Conservation (phyloP, 1,284 basidiomycete genomes). For the Inonotus hispidus region DNA sequence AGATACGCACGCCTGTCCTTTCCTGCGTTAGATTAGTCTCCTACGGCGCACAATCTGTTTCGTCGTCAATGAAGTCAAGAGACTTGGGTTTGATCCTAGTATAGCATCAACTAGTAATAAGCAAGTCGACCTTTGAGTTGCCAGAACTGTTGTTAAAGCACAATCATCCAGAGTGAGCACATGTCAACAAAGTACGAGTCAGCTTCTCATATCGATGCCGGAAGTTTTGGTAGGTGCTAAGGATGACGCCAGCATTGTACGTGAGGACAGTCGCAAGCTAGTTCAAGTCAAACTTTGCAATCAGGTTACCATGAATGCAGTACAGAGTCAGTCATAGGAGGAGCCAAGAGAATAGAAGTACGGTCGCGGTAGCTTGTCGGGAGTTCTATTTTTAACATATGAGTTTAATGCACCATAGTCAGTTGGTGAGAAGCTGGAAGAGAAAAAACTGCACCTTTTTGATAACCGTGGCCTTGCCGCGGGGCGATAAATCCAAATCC, state of each 20-base stretch:
- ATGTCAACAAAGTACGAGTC: background rate
- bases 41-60: background rate
- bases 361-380: constrained; percentile 11
- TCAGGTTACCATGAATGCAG: background rate
- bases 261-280: background rate
- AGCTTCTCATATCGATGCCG: background rate
- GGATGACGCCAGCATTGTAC: background rate
- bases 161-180: background rate
- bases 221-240: background rate
- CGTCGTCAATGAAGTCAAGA: background rate
- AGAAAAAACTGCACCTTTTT: background rate
- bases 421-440: background rate
- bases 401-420: background rate
- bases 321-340: background rate
- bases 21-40: background rate
- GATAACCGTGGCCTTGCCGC: background rate
- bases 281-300: background rate
- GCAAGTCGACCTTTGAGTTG: too few relatives aligned
- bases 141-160: background rate
- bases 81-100: background rate
- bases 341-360: background rate
- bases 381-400: background rate
- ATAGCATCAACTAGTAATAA: background rate
- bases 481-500: background rate
- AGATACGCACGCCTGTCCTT: background rate